Evolutionary conservation across 2,329 filamentous ascomycete species (phyloP), one percentile per base, ranked within the genome.

Genomic region (Fusarium nodosum): DNA sequence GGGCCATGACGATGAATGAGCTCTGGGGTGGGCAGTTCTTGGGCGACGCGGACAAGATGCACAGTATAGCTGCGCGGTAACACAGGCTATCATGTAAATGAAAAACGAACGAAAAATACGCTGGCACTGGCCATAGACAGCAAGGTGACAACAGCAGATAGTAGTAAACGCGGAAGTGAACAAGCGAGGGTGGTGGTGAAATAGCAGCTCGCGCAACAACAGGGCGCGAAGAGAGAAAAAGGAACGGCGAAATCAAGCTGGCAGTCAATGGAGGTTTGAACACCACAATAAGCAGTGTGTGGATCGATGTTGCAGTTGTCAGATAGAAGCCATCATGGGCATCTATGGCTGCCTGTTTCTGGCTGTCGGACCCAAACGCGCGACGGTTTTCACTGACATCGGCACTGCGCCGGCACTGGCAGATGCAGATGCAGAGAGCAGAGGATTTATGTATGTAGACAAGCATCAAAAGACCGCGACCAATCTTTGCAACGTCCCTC

Each of bases 291-390:
- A 36, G 22, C 26, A 51, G 38, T 61, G 42, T 39, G 47, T 30
- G 7, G 50, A 20, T 42, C 31, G 44, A 45, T 54, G 51, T 48
- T 44, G 34, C 54, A 57, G 54, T 54, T 42, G 46, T 38, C 58
- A 53, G 48, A 34, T 50, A 38, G 52, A 66, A 47, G 64, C 34
- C 51, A 66, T 71, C 67, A 51, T 56, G 48, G 33, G 24, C 61
- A 51, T 52, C 47, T 38, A 56, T 50, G 52, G 38, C 44, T 50
- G 51, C 36, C 60, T 58, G 46, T 34, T 57, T 66, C 47, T 69
- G 31, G 38, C 28, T 70, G 67, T 70, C 67, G 67, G 33, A 68
- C 67, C 62, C 56, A 51, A 71, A 64, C 66, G 67, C 67, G 67
- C 48, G 47, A 61, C 55, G 34, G 41, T 56, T 56, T 55, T 68